Base-by-base conservation (phyloP, 768 basidiomycete species). In the Paxillus rubicundulus region DNA sequence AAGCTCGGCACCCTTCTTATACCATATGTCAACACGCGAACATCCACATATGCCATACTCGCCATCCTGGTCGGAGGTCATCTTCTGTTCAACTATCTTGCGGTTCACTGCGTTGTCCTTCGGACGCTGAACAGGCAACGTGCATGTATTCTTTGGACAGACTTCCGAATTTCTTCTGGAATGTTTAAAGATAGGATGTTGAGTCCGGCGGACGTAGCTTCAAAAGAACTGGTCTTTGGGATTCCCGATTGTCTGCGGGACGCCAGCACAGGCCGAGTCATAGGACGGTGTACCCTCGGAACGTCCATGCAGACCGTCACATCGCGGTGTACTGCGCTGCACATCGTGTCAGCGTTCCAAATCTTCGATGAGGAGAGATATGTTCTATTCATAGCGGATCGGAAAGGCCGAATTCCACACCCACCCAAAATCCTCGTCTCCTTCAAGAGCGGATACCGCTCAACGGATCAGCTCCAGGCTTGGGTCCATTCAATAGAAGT, bases 1-100 rank as follows among this genome's bases (percentile, higher is more conserved):
- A 50, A 87, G 86, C 73, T 81, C 13, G 85, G 85, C 7, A 79
- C 79, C 3, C 57, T 81, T n/a, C 67, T 86, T 8, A 76, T 87
- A 27, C 79, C 82, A 8, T 76, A 79, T 54, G 61, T 87, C 37
- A 76, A 76, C 17, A 78, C 77, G 0, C 66, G 73, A 2, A 63
- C 62, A 30, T 59, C 74, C 27, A 87, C 81, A 2, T 85, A 83
- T 55, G 65, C 71, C 2, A 70, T 75, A 1, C 72, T 87, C 3
- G 72, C 81, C 49, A 10, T 75, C 18, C 74, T 87, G 17, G 71
- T 86, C 21, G 70, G 67, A 3, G 71, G 77, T 0, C 86, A 88
- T 58, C 72, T 87, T 8, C 49, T 66, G 14, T 71, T 81, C 41
- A 87, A 88, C 59, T 85, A 83, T 57, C 53, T 78, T 14, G 86